Evolutionary conservation across 108 stramenopile species (phyloP).

Genomic region (Cyclotella distinguenda): DNA sequence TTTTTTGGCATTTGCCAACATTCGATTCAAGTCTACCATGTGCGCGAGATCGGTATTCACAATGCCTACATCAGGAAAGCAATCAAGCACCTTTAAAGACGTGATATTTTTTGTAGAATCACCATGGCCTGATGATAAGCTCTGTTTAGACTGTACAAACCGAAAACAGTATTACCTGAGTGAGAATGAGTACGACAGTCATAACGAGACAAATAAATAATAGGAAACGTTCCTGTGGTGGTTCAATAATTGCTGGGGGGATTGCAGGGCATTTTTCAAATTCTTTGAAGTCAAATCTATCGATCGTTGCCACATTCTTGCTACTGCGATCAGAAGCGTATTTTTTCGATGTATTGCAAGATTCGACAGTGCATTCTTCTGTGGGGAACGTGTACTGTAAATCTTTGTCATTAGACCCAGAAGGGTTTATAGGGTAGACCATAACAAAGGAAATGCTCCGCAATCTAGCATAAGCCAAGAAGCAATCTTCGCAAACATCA

Average conservation of each 20-base stretch:
- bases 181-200: background rate
- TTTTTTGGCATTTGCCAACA: background rate
- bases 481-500: conserved; percentile 77
- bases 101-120: conserved; percentile 5
- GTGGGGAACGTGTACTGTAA: conserved; percentile 1
- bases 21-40: conserved; percentile 11
- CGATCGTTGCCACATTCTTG: background rate
- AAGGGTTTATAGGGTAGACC: conserved; percentile 26
- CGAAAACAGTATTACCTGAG: background rate
- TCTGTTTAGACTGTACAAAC: background rate
- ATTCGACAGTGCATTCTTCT: background rate
- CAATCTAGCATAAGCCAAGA: conserved; percentile 72
- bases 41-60: background rate
- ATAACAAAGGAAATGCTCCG: conserved; percentile 38
- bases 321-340: background rate
- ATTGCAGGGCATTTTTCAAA: conserved; percentile 30
- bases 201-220: background rate
- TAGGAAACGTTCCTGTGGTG: conserved; percentile 17
- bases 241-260: conserved; percentile 31
- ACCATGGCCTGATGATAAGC: background rate
- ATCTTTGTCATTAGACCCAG: conserved; percentile 1
- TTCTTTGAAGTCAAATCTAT: conserved; percentile 17
- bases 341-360: background rate
- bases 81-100: too few species aligned
- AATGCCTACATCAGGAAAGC: too few species aligned